Percentiles rank a stretch among this genome's conserved stretches.
phyloP scores from a whole-genome alignment of 768 basidiomycete species.

The Trametes cinnabarina region DNA sequence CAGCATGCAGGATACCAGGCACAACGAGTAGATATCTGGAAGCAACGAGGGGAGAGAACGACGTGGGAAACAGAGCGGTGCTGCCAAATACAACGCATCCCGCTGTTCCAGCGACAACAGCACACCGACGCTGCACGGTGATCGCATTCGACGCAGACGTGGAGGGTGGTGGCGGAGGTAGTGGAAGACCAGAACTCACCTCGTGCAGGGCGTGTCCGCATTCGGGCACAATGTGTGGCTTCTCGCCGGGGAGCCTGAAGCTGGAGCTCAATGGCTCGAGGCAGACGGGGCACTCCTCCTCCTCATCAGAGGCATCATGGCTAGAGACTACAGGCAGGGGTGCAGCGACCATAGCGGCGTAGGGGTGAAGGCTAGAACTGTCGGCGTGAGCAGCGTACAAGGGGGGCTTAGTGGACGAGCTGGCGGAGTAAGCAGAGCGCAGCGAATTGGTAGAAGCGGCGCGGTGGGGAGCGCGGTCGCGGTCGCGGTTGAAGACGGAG shows the following conservation, averaged over 20 bases:
- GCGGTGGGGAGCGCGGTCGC: conserved; percentile 44
- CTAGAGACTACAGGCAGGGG: conserved; percentile 73
- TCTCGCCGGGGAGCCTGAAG: conserved; percentile 93
- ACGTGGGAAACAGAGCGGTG: conserved; percentile 14
- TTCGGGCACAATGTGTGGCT: conserved; percentile 94
- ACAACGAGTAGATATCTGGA: neutral
- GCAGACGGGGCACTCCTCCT: conserved; percentile 94
- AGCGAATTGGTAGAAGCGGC: conserved; percentile 50
- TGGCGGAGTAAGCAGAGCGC: conserved; percentile 42
- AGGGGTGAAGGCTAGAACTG: conserved; percentile 46
- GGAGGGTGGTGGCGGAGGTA: neutral
- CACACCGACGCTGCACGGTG: neutral
- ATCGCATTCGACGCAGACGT: neutral
- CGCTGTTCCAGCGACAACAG: neutral
- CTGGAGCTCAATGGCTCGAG: conserved; percentile 92
- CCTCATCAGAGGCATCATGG: conserved; percentile 59
- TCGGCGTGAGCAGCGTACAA: conserved; percentile 38
- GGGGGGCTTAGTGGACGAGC: conserved; percentile 25
- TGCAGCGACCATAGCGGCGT: conserved; percentile 58
- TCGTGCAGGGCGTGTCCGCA: conserved; percentile 98
- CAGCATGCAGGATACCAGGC: neutral
- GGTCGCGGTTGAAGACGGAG: conserved; percentile 57
- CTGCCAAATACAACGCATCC: neutral
- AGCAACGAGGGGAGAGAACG: neutral
- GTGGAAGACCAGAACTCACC: conserved; percentile 39